phyloP scores from a whole-genome alignment of 2,329 filamentous ascomycete species.

The Pestalotiopsis sp. region DNA sequence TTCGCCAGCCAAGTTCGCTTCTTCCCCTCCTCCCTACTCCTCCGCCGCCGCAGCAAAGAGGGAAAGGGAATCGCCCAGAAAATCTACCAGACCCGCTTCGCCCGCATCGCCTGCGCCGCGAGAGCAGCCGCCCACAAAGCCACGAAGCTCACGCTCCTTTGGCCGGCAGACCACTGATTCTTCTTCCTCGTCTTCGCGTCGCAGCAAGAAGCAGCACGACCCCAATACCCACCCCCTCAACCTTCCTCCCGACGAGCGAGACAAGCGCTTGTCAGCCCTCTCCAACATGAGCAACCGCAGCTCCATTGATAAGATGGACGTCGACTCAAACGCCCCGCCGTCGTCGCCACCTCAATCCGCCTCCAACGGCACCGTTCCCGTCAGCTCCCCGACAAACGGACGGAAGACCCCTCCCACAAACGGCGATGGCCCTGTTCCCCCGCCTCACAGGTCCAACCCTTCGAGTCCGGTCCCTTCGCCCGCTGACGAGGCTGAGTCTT shows the following conservation, averaged over 20 bases:
- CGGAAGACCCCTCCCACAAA: conserved; percentile 25
- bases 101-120: conserved; percentile 22
- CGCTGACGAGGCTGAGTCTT: conserved; percentile 81
- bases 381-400: conserved; percentile 47
- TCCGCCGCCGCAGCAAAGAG: neutral
- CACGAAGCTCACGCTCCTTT: conserved; percentile 48
- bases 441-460: conserved; percentile 70
- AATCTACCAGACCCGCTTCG: conserved; percentile 26
- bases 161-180: conserved; percentile 38
- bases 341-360: conserved; percentile 49
- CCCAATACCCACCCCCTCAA: conserved; percentile 85
- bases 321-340: conserved; percentile 61
- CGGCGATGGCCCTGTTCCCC: conserved; percentile 64
- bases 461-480: conserved; percentile 58
- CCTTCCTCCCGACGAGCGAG: conserved; percentile 79
- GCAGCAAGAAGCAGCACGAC: conserved; percentile 58
- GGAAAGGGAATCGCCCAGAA: conserved; percentile 14
- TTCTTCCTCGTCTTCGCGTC: conserved; percentile 49
- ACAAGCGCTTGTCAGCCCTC: conserved; percentile 73
- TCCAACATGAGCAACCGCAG: conserved; percentile 63
- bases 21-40: conserved; percentile 16
- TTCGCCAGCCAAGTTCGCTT: conserved; percentile 28
- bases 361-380: conserved; percentile 52
- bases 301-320: conserved; percentile 67
- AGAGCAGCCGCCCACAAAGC: conserved; percentile 33